Percentiles rank a stretch among this genome's conserved stretches.
Evolutionary conservation across 2,329 filamentous ascomycete genomes (phyloP).

Genomic region (Didymella exigua): DNA sequence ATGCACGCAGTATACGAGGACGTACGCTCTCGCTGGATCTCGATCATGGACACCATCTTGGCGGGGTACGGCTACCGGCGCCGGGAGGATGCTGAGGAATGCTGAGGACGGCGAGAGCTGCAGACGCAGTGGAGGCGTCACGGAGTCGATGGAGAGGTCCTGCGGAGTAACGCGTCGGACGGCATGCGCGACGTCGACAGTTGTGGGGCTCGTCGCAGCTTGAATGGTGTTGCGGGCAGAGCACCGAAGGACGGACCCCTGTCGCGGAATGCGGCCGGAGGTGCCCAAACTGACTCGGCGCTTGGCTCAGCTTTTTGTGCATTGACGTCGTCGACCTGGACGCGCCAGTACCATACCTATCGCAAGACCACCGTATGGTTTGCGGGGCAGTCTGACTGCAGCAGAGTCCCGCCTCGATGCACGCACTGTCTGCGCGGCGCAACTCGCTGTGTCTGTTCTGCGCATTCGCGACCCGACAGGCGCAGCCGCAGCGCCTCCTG

Average conservation of each 20-base stretch:
- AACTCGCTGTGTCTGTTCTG: constrained; percentile 50
- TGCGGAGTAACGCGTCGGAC: not conserved
- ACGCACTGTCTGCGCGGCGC: constrained; percentile 32
- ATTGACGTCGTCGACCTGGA: constrained; percentile 25
- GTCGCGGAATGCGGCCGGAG: constrained; percentile 16
- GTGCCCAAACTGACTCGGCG: constrained; percentile 4
- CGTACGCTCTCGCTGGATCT: constrained; percentile 78
- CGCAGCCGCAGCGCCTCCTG: constrained; percentile 33
- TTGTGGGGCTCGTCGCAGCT: constrained; percentile 30
- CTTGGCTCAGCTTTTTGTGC: constrained; percentile 32
- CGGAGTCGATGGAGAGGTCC: not conserved
- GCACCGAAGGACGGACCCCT: not conserved
- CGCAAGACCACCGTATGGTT: not conserved
- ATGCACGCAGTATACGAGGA: constrained; percentile 1
- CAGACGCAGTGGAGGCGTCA: not conserved
- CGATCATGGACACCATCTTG: constrained; percentile 85
- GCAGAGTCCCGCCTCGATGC: constrained; percentile 28
- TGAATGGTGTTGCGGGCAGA: constrained; percentile 19
- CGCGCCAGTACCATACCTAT: not conserved
- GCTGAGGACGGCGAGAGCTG: not conserved
- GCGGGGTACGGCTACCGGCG: constrained; percentile 39
- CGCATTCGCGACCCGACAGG: constrained; percentile 38
- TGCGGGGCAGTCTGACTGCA: not conserved
- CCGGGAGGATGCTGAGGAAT: constrained; percentile 4
- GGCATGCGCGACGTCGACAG: constrained; percentile 16